Evolutionary conservation across 805 yeast species (phyloP).

Genomic region (Nakazawaea sp.): DNA sequence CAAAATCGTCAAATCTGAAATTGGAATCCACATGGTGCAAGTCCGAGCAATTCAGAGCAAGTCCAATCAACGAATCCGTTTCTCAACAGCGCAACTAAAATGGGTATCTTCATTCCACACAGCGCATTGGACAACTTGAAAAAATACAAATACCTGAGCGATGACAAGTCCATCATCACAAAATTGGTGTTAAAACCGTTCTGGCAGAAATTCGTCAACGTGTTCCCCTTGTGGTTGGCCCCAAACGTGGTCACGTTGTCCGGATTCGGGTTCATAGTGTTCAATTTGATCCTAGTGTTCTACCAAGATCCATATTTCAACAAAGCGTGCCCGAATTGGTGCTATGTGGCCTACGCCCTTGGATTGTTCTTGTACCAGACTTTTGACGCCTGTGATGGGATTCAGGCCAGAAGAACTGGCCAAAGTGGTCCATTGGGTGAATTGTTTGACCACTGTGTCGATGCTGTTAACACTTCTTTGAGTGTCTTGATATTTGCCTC

Average conservation of each 20-base stretch:
- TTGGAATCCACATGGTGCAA: too few relatives aligned
- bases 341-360: conserved; percentile 67
- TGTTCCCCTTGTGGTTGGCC: conserved; percentile 85
- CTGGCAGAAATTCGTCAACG: conserved; percentile 65
- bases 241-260: conserved; percentile 84
- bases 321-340: conserved; percentile 64
- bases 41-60: too few relatives aligned
- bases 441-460: conserved; percentile 83
- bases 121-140: conserved; percentile 43
- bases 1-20: too few relatives aligned
- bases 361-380: conserved; percentile 90
- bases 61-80: too few relatives aligned
- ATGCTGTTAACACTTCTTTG: conserved; percentile 63
- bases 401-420: conserved; percentile 93
- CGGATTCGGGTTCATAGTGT: conserved; percentile 67
- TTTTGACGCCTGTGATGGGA: conserved; percentile 93
- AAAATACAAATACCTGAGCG: conserved; percentile 61
- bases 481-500: conserved; percentile 71
- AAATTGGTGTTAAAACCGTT: conserved; percentile 73
- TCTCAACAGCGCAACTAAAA: too few relatives aligned
- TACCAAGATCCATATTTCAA: conserved; percentile 65
- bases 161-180: conserved; percentile 75
- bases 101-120: conserved; percentile 64
- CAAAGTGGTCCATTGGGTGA: conserved; percentile 94
- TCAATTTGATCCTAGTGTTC: conserved; percentile 58